A percentile compares a stretch with the other conserved stretches of the same genome.
These are phyloP conservation scores for Ceratocystis huliohia DNA, from an alignment of 2,329 filamentous ascomycete species.

Conservation along the genomic window DNA sequence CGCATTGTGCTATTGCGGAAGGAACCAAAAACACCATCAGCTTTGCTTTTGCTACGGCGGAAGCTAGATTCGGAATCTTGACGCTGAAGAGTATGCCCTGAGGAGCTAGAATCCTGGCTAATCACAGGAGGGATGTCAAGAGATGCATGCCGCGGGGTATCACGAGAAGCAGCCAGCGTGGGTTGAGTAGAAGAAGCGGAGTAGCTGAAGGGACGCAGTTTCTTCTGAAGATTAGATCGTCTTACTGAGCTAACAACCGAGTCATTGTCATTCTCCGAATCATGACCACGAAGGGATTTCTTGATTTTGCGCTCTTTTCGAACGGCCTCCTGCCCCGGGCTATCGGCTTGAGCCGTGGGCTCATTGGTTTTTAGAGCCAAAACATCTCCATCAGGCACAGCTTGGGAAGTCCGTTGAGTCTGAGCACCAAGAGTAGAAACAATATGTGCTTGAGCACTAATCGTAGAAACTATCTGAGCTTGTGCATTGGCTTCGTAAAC, in stretches of 20 bases:
- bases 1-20: slow-evolving; percentile 21
- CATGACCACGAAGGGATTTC: slow-evolving; percentile 4
- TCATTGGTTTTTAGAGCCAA: neutral
- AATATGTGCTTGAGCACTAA: slow-evolving; percentile 12
- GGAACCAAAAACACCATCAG: neutral
- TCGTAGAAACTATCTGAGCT: slow-evolving; percentile 12
- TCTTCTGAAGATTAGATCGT: slow-evolving; percentile 15
- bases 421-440: slow-evolving; percentile 9
- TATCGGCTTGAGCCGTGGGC: neutral
- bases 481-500: slow-evolving; percentile 16
- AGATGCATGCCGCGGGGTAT: neutral
- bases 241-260: neutral
- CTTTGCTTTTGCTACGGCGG: slow-evolving; percentile 3
- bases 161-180: neutral
- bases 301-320: neutral
- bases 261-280: slow-evolving; percentile 5
- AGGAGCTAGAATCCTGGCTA: neutral
- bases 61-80: slow-evolving; percentile 21
- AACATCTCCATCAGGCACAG: neutral
- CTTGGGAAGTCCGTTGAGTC: neutral
- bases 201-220: slow-evolving; percentile 17
- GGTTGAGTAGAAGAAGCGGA: slow-evolving; percentile 4
- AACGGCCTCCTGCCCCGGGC: neutral
- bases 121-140: neutral
- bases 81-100: slow-evolving; percentile 12